phyloP scores from a whole-genome alignment of 2,329 filamentous ascomycete genomes.

The Fusarium sp. region DNA sequence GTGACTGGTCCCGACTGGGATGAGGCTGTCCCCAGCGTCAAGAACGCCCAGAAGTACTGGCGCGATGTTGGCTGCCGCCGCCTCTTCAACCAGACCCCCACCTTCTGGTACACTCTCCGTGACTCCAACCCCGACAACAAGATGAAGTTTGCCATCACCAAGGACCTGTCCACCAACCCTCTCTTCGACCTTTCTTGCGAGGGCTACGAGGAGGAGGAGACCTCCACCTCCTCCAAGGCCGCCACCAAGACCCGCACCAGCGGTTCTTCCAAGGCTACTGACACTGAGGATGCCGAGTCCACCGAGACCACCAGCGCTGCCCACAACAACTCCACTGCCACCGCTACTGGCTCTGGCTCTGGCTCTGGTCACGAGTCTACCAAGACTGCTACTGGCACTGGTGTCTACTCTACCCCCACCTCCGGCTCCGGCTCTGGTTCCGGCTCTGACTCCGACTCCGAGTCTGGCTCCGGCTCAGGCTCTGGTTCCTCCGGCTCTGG shows the following conservation, averaged over 20 bases:
- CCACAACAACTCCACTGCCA: constrained; percentile 64
- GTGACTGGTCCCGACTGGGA: constrained; percentile 65
- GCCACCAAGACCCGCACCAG: constrained; percentile 27
- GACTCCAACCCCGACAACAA: constrained; percentile 71
- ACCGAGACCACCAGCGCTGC: constrained; percentile 55
- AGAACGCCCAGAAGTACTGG: constrained; percentile 75
- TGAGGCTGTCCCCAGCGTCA: constrained; percentile 64
- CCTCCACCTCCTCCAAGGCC: constrained; percentile 40
- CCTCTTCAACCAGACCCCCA: constrained; percentile 66
- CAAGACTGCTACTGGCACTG: constrained; percentile 27
- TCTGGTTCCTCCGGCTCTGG: constrained; percentile 24
- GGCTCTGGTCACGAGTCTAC: constrained; percentile 54
- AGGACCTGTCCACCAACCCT: constrained; percentile 63
- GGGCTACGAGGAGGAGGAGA: constrained; percentile 45
- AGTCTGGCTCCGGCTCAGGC: constrained; percentile 21
- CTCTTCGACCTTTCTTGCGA: constrained; percentile 67
- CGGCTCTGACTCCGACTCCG: constrained; percentile 15
- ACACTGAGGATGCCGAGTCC: constrained; percentile 42
- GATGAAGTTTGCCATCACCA: constrained; percentile 68
- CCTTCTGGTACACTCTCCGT: constrained; percentile 72
- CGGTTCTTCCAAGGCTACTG: constrained; percentile 21
- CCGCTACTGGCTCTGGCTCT: constrained; percentile 61
- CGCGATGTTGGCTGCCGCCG: constrained; percentile 69
- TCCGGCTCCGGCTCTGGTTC: constrained; percentile 21
- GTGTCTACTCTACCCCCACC: constrained; percentile 22